Conservation (phyloP, 2,329 filamentous ascomycete species). For the Metarhizium brunneum region DNA sequence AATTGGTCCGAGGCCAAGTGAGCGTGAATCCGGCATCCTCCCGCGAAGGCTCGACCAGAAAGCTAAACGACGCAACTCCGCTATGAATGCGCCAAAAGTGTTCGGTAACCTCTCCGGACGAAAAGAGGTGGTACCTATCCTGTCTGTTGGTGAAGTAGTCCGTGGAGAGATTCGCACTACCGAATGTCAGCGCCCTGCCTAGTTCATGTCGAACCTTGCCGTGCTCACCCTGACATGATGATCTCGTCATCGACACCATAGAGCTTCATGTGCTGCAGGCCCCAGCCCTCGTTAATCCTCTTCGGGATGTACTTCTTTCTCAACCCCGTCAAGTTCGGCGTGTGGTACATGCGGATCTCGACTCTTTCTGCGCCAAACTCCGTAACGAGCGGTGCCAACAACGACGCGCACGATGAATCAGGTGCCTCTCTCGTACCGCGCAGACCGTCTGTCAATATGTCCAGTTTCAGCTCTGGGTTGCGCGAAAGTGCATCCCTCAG, state of each 20-base stretch:
- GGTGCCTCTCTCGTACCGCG: constrained; percentile 88
- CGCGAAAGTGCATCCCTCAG: constrained; percentile 63
- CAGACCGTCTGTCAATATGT: constrained; percentile 83
- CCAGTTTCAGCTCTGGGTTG: constrained; percentile 71
- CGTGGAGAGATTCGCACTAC: constrained; percentile 70
- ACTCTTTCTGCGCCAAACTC: constrained; percentile 81
- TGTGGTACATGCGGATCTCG: constrained; percentile 96
- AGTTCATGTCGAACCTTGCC: too few species aligned
- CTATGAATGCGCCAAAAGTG: constrained; percentile 75
- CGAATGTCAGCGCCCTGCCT: neutral
- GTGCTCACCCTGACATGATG: constrained; percentile 71
- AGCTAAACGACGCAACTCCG: constrained; percentile 72
- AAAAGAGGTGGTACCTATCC: constrained; percentile 89
- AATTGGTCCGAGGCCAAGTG: constrained; percentile 68
- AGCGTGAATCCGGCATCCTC: constrained; percentile 49
- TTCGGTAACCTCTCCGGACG: constrained; percentile 66
- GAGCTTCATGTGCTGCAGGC: constrained; percentile 96
- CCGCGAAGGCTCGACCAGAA: constrained; percentile 58
- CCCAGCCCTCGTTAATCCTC: constrained; percentile 96
- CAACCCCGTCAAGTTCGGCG: constrained; percentile 83
- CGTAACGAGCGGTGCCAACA: constrained; percentile 71
- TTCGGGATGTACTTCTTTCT: constrained; percentile 77
- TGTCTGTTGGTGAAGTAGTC: constrained; percentile 97
- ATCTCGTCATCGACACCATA: constrained; percentile 95
- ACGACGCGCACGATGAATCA: constrained; percentile 74